Base-by-base conservation (phyloP, 2,329 filamentous ascomycete species). In the Acrocalymma vagum region DNA sequence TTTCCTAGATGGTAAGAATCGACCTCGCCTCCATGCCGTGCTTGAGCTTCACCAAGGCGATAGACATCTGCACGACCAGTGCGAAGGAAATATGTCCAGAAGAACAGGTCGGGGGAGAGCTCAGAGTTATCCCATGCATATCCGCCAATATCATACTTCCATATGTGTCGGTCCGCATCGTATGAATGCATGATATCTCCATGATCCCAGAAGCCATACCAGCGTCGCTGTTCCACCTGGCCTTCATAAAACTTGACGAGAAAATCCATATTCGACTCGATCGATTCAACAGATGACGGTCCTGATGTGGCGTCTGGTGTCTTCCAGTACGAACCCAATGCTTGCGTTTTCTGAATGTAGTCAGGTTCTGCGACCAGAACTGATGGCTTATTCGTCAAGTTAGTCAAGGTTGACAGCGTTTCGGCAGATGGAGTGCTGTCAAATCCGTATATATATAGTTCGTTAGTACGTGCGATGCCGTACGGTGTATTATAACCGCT, bases 91-190 rank as follows among this genome's bases (percentile, higher is more conserved):
- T 82, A 80, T 4, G 75, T 76, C 83, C 83, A 85, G 52, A 85
- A 77, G 67, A 79, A 85, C 2, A 85, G 62, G 51, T 85, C 82
- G 0, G 83, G 79, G 0, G 82, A 85, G 0, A 86, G 71, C 57
- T 86, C 82, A 0, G 79, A 82, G 55, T 85, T 85, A 32, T 85
- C 82, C 83, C 83, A 85, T 0, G 81, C 82, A 42, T 81, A 85
- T 0, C 83, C 83, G 3, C 83, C 83, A 13, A 85, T 62, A 29
- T 86, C 83, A 40, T 85, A 85, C 1, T 80, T 74, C 83, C 83
- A 86, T 1, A 72, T 72, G 47, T 85, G 82, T 4, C 82, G 71
- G 56, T 84, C 77, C 0, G 60, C 49, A 34, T 86, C 82, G 45
- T 85, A 85, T 0, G 80, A 79, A 52, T 86, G 83, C 72, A 82